Percentiles rank a stretch among this genome's conserved stretches.
Conservation (phyloP, 192 early-diverging fungal genomes). For the Coemansia sp. region DNA sequence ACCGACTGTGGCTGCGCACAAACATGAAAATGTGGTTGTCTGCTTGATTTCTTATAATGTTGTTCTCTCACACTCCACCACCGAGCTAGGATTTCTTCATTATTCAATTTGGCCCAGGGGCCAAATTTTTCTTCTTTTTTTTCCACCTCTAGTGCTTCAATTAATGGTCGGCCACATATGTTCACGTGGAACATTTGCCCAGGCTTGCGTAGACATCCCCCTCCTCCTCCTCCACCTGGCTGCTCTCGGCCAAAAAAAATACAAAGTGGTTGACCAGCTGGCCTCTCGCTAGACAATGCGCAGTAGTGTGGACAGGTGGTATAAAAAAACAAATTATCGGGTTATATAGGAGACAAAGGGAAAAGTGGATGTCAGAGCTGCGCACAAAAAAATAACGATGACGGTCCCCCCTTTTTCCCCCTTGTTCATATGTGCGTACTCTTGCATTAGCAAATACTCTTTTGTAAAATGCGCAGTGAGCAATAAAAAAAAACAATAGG, state of each 20-base stretch:
- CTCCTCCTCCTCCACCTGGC: background rate
- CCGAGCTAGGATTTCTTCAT: background rate
- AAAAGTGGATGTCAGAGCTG: background rate
- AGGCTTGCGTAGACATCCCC: background rate
- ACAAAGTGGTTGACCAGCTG: background rate
- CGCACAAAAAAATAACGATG: background rate
- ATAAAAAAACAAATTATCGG: background rate
- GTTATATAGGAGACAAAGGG: background rate
- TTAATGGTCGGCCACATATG: slow-evolving; percentile 5
- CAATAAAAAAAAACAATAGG: background rate
- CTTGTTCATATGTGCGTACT: background rate
- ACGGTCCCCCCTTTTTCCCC: background rate
- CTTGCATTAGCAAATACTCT: background rate
- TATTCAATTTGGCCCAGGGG: background rate
- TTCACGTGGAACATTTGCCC: background rate
- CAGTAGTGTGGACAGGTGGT: background rate
- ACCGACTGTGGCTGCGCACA: slow-evolving; percentile 14
- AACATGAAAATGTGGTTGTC: slow-evolving; percentile 2
- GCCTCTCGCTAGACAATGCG: background rate
- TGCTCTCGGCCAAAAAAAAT: background rate
- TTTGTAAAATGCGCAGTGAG: slow-evolving; percentile 7
- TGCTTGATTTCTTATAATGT: slow-evolving; percentile 6
- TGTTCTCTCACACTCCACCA: background rate
- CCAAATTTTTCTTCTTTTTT: background rate
- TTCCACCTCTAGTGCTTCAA: background rate